Evolutionary conservation across 768 basidiomycete genomes (phyloP), one percentile per base, ranked within the genome.

Genomic region (Scleroderma bovista): DNA sequence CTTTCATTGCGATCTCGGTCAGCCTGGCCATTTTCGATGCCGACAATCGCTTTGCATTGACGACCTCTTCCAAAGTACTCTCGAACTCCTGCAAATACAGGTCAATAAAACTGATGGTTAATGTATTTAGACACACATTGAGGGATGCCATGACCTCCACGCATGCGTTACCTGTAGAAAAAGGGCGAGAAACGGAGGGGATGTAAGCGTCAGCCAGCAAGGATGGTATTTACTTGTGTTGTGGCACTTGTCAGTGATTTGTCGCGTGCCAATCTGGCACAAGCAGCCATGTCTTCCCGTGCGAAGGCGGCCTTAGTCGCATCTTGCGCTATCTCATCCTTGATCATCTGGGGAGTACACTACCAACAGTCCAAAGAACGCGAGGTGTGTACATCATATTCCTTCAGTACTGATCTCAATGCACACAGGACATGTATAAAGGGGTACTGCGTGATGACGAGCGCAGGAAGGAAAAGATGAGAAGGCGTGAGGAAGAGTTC

Each of bases 371-470:
- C 76, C 15, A 79, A 81, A 60, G 93, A 97, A 67, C 84, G 84
- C 49, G 81, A 91, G 58, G 94, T 93, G 55, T 54, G 53, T 55
- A 31, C 8, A 41, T 45, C 3, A 41, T 6, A 24, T 15, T 43
- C 2, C 17, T 31, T 12, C 20, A 7, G n/a, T n/a, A 15, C 8
- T 15, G 22, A 20, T 36, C 47, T 65, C 19, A 66, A 17, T 20
- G 33, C 50, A 22, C 42, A 24, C 52, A 97, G 93, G 83, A 72
- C 24, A 96, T 96, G 93, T 95, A 88, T 62, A 75, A 85, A 62
- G 93, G 93, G 22, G 94, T 96, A 2, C 60, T 95, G 41, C 80
- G 83, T 46, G 93, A 96, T 62, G 94, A 97, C 60, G 88, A 83
- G 58, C 83, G 92, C 22, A 73, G 87, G 52, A 73, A 67, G 59